Evolutionary conservation across 192 early-diverging fungal genomes (phyloP).

Genomic region (Gaertneriomyces sp.): DNA sequence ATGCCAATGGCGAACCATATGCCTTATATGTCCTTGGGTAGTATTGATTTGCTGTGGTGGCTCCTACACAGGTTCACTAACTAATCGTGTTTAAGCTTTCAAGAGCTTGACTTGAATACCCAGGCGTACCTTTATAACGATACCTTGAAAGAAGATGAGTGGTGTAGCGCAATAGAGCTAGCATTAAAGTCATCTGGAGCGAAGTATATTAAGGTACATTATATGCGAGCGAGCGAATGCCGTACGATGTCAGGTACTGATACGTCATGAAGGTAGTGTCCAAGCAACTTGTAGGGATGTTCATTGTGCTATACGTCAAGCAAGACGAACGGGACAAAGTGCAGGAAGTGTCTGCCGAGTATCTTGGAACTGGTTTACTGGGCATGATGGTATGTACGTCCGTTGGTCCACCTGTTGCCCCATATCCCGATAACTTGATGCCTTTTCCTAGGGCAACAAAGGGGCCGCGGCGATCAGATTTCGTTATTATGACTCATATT

Average conservation of each 20-base stretch:
- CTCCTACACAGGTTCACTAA: background rate
- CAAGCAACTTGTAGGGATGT: conserved; percentile 85
- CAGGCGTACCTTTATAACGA: conserved; percentile 84
- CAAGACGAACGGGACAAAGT: conserved; percentile 49
- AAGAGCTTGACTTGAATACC: conserved; percentile 83
- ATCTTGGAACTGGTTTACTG: conserved; percentile 72
- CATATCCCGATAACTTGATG: background rate
- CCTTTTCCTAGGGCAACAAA: conserved; percentile 83
- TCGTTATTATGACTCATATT: conserved; percentile 69
- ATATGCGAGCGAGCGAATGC: background rate
- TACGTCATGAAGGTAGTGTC: conserved; percentile 50
- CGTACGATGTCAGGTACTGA: background rate
- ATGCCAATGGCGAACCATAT: conserved; percentile 35
- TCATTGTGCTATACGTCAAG: conserved; percentile 77
- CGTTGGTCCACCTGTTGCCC: background rate
- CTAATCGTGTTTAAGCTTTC: conserved; percentile 59
- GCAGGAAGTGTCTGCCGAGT: conserved; percentile 61
- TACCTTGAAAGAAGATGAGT: conserved; percentile 72
- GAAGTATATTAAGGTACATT: conserved; percentile 59
- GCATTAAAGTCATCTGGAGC: conserved; percentile 52
- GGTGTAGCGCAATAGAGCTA: conserved; percentile 69
- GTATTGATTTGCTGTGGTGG: conserved; percentile 5
- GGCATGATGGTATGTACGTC: conserved; percentile 34
- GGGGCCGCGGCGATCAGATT: conserved; percentile 84
- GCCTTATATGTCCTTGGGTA: conserved; percentile 75